Conservation (phyloP, 441 rosid genomes). For the Raphanus hybrid region DNA sequence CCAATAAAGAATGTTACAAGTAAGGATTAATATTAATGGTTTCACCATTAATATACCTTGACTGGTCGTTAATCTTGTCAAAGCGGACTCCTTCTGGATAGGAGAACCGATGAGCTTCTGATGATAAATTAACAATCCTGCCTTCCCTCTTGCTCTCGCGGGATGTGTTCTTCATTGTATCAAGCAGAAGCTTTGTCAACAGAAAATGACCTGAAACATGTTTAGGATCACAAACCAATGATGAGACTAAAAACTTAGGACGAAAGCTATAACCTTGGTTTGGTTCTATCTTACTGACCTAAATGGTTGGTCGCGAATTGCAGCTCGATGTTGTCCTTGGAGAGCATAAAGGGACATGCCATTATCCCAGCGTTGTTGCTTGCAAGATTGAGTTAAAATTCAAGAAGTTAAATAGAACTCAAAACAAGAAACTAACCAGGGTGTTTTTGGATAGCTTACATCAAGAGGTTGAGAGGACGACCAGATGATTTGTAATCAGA, state of each 20-base stretch:
- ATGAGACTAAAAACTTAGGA: not conserved
- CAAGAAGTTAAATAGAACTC: not conserved
- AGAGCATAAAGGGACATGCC: constrained; percentile 63
- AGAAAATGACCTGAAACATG: constrained; percentile 71
- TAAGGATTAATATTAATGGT: not conserved
- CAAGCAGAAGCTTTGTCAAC: constrained; percentile 62
- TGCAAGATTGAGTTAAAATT: constrained; percentile 10
- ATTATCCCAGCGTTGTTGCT: constrained; percentile 76
- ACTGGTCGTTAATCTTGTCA: constrained; percentile 55
- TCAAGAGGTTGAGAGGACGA: constrained; percentile 69
- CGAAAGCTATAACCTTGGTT: not conserved
- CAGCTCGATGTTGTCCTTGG: constrained; percentile 64
- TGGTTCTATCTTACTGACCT: constrained; percentile 40
- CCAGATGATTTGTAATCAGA: constrained; percentile 56
- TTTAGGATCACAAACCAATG: not conserved
- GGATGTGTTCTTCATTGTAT: constrained; percentile 70
- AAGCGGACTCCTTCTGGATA: constrained; percentile 63
- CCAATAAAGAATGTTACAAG: constrained; percentile 13
- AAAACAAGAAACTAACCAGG: not conserved
- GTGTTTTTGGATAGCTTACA: constrained; percentile 46
- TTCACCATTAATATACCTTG: constrained; percentile 52
- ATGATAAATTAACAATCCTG: constrained; percentile 69
- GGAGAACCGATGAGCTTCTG: constrained; percentile 56
- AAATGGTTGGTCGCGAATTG: constrained; percentile 68
- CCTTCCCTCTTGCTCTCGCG: constrained; percentile 58